Base-by-base conservation (phyloP, 148 eudicot species). In the Salicornia ramosissima region DNA sequence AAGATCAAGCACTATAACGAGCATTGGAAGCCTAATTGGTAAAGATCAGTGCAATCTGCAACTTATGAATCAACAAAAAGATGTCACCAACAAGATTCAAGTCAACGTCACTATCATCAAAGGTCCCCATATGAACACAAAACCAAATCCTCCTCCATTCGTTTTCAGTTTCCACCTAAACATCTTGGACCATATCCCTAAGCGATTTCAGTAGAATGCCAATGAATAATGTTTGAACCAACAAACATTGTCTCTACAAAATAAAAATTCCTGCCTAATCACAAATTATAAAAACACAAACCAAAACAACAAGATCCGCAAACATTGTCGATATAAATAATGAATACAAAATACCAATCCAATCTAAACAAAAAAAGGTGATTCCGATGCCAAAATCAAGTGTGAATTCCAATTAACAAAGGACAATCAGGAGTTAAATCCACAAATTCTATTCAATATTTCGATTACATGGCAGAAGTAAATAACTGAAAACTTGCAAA, bases 101-200 rank as follows among this genome's bases (percentile, higher is more conserved):
- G 34, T 40, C 51, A 21, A 39, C 2, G 33, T 57, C 54, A 29
- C 50, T 22, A 55, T 69, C 64, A 53, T 30, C 64, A 36, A 68
- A 14, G 31, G 25, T 36, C 13, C 21, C 40, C 58, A 56, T 9
- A 28, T 26, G 10, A 54, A 19, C 42, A 15, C 22, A 19, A 53
- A 52, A 33, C 30, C 21, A 68, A 34, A 24, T 16, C 43, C 70
- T 4, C 2, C 22, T 68, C 36, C 34, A 15, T 16, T 39, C 46
- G 40, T 24, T 69, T 55, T 50, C 21, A 34, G 30, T 22, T 25
- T 4, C 19, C 51, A 56, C 33, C 1, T 43, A 15, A 16, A 40
- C 25, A 34, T 21, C 36, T 29, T 28, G 8, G 2, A 18, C 10
- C 24, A 59, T 33, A 21, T 59, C 42, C 42, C 21, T 59, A 2